Evolutionary conservation across 75 land plant genomes (phyloP).

Genomic region (Cryptomeria japonica): DNA sequence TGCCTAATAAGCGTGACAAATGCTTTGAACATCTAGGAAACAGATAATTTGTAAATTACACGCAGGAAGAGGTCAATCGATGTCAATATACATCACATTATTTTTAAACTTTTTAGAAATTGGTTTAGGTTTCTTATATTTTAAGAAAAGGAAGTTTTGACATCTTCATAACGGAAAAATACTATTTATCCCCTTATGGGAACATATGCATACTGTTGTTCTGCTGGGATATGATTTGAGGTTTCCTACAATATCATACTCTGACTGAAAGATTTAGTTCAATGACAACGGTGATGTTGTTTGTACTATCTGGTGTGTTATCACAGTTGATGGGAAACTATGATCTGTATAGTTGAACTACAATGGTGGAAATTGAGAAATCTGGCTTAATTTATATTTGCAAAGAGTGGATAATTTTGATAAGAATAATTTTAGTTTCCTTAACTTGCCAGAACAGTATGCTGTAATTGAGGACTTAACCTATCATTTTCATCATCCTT

Average conservation of each 20-base stretch:
- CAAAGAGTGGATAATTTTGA: not conserved
- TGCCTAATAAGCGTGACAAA: not conserved
- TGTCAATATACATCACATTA: not conserved
- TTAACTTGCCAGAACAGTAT: slow-evolving; percentile 33
- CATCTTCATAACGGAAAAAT: not conserved
- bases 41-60: not conserved
- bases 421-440: slow-evolving; percentile 12
- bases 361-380: not conserved
- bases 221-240: not conserved
- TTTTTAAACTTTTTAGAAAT: not conserved
- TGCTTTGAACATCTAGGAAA: not conserved
- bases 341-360: not conserved
- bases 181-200: not conserved
- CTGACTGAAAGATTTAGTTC: not conserved
- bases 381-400: not conserved
- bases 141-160: not conserved
- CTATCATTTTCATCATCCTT: slow-evolving; percentile 24
- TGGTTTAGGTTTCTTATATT: not conserved
- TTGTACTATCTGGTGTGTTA: not conserved
- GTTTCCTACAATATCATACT: not conserved
- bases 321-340: not conserved
- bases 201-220: not conserved
- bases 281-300: not conserved
- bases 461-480: slow-evolving; percentile 50
- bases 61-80: not conserved